These are phyloP conservation scores for Colletotrichum sp. DNA, from an alignment of 2,329 filamentous ascomycete species.

Conservation along the genomic window DNA sequence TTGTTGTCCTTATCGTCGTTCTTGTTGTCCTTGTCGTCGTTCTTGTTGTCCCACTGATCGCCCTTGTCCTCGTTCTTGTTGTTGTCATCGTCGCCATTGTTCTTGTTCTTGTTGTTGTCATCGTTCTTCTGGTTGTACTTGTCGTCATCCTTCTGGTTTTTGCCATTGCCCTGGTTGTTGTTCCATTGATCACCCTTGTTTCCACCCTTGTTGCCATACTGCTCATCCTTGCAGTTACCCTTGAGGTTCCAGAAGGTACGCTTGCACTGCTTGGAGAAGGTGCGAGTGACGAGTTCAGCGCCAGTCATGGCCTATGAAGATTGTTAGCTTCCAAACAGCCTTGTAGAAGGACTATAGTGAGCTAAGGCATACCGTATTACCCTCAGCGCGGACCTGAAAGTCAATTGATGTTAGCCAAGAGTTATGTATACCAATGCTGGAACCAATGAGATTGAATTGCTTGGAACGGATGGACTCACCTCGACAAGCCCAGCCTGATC, in stretches of 20 bases:
- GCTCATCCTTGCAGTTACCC: not conserved
- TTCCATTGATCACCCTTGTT: not conserved
- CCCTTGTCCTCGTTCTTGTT: not conserved
- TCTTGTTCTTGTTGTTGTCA: not conserved
- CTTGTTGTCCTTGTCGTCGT: not conserved
- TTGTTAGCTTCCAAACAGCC: not conserved
- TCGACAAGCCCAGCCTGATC: not conserved
- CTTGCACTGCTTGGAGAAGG: not conserved
- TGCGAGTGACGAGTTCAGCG: not conserved
- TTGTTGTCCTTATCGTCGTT: not conserved
- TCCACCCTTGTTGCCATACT: not conserved
- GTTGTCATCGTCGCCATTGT: not conserved
- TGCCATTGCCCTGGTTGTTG: not conserved
- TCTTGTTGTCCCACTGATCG: slow-evolving; percentile 1
- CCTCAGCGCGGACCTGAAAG: not conserved
- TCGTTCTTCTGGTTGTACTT: not conserved
- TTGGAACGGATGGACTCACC: not conserved
- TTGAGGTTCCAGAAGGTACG: slow-evolving; percentile 2
- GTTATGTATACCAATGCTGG: not conserved
- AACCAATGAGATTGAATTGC: not conserved
- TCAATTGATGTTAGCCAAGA: not conserved
- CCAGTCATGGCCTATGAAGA: not conserved
- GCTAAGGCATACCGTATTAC: not conserved
- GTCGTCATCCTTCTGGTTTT: not conserved
- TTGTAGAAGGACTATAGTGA: not conserved